phyloP scores from a whole-genome alignment of 78 protist genomes.

The Parvularia atlantis region DNA sequence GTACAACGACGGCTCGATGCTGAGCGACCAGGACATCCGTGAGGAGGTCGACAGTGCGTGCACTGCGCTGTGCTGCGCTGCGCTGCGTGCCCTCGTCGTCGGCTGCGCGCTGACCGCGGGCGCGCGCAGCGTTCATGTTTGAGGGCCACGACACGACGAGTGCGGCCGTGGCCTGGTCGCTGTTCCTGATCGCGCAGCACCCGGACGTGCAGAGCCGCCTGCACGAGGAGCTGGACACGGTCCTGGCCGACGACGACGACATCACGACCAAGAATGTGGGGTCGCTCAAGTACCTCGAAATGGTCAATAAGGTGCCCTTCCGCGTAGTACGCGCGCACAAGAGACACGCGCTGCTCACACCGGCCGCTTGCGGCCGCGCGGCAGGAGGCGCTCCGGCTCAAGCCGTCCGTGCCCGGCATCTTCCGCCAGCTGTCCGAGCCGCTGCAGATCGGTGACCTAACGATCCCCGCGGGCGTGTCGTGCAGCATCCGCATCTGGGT shows the following conservation, averaged over 20 bases:
- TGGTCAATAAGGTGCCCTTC: no score
- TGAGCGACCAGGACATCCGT: conserved; percentile 2
- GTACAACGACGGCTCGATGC: background rate
- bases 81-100: no score
- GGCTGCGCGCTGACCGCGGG: no score
- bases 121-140: conserved; percentile 6
- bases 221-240: background rate
- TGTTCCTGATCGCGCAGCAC: background rate
- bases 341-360: no score
- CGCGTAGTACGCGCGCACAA: no score
- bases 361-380: no score
- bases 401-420: background rate
- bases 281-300: background rate
- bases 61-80: no score
- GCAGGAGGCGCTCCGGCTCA: conserved; percentile 4
- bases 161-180: conserved; percentile 4
- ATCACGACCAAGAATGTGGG: background rate
- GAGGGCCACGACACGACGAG: conserved; percentile 13
- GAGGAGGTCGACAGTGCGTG: conserved; percentile 8
- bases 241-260: background rate
- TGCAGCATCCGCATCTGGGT: no score
- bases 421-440: no score
- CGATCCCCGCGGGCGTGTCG: no score
- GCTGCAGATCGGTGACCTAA: no score
- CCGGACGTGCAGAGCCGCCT: background rate